Base-by-base conservation (phyloP, 1,284 basidiomycete species). In the Marasmius tenuissimus region DNA sequence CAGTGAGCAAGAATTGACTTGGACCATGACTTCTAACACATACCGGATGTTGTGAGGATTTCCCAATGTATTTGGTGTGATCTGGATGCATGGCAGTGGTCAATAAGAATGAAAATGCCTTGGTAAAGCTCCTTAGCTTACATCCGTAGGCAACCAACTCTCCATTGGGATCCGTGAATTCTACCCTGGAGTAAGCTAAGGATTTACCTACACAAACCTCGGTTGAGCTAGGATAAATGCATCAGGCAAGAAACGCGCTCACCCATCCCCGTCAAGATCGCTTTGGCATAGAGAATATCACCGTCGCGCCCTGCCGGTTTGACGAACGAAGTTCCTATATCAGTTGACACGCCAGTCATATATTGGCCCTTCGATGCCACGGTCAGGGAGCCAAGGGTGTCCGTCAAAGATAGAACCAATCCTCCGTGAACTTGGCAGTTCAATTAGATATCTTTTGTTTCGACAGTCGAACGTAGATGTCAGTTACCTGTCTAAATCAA, bases 61-160 rank as follows among this genome's bases (percentile, higher is more conserved):
- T 91, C 14, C 91, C 92, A 62, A 96, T 81, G 68, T 93, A 96
- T 74, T 97, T 96, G 7, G 94, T 96, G 70, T 96, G 94, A 66
- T 87, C 91, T 93, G 63, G 7, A 52, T n/a, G 16, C n/a, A 52
- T 2, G 27, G 61, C n/a, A 65, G 49, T 70, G 58, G 61, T 63
- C n/a, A 50, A 6, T 18, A 14, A n/a, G 14, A 52, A 6, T 40
- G 20, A 12, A 42, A 27, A 50, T 52, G 34, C 42, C 59, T 27
- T 20, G 38, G 47, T 52, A 35, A 60, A 34, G n/a, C 50, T 40
- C 39, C 22, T 11, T 16, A n/a, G 76, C 87, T 70, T 69, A 91
- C 90, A 83, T 66, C 92, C 92, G 68, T 91, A 93, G n/a, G 93
- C 92, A 11, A 93, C 86, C n/a, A 94, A 74, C 55, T 91, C 85